Conservation (phyloP, 768 basidiomycete species). For the Rhodotorula kratochvilovae region DNA sequence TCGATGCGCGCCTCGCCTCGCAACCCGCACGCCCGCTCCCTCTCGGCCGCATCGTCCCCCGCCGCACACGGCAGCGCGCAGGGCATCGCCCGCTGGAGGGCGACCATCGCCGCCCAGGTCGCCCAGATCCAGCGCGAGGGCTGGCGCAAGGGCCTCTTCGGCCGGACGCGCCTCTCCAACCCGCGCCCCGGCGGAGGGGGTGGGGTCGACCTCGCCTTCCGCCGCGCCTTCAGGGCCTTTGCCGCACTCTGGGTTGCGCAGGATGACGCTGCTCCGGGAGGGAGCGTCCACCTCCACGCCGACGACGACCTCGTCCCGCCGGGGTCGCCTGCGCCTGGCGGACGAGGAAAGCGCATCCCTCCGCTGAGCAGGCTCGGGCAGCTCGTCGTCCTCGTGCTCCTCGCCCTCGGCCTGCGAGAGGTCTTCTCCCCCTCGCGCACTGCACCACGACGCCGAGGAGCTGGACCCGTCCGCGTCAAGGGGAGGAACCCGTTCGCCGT, state of each 20-base stretch:
- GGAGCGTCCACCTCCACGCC: not conserved
- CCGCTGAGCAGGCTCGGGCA: conserved; percentile 11
- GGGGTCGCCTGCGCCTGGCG: not conserved
- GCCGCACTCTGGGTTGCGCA: not conserved
- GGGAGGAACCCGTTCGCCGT: conserved; percentile 10
- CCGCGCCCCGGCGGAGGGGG: too few relatives aligned
- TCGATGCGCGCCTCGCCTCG: not conserved
- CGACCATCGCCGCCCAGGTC: not conserved
- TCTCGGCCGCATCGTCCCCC: not conserved
- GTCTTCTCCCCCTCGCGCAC: not conserved
- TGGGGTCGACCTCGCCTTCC: not conserved
- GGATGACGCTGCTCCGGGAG: not conserved
- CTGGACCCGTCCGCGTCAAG: not conserved
- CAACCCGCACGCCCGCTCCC: not conserved
- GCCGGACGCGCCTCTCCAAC: not conserved
- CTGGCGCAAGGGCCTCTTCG: not conserved
- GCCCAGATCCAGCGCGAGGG: not conserved
- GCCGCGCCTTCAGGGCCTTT: not conserved
- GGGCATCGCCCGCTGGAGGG: not conserved
- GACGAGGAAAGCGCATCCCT: not conserved
- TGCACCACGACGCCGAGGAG: not conserved
- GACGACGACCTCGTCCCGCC: not conserved
- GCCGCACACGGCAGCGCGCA: not conserved
- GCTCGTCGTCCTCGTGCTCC: conserved; percentile 14
- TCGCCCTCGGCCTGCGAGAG: conserved; percentile 24